A percentile compares a stretch with the other conserved stretches of the same genome.
Evolutionary conservation across 139 green algal genomes (phyloP).

Genomic region (Parachlorella kessleri): DNA sequence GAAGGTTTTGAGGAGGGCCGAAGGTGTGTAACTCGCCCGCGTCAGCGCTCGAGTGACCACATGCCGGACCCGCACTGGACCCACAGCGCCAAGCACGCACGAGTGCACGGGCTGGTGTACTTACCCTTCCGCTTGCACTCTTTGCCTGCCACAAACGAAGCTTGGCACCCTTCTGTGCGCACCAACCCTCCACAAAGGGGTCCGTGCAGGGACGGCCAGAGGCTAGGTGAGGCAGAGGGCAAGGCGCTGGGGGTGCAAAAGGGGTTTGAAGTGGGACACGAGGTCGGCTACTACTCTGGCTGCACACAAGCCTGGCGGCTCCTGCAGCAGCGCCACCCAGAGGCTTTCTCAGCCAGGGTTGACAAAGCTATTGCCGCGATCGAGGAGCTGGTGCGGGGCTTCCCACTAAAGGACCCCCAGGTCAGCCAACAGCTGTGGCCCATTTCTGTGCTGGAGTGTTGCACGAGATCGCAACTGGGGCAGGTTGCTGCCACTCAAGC

Average conservation of each 20-base stretch:
- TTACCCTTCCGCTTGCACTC: not conserved
- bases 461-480: not conserved
- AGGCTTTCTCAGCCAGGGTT: conserved; percentile 28
- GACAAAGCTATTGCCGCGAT: conserved; percentile 51
- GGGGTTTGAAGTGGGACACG: conserved; percentile 75
- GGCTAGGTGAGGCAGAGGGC: conserved; percentile 55
- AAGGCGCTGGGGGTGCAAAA: conserved; percentile 71
- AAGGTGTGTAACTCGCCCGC: too few species aligned
- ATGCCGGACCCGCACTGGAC: too few species aligned
- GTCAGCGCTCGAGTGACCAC: too few species aligned
- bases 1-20: conserved; percentile 47
- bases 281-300: conserved; percentile 77
- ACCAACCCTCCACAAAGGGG: too few species aligned
- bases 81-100: too few species aligned
- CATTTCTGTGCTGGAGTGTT: too few species aligned
- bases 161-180: too few species aligned
- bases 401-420: conserved; percentile 61
- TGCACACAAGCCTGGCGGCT: conserved; percentile 22
- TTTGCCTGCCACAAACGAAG: too few species aligned
- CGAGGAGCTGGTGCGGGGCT: conserved; percentile 48
- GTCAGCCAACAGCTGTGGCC: too few species aligned
- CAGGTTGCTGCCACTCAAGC: not conserved
- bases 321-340: not conserved
- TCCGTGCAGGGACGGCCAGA: conserved; percentile 52
- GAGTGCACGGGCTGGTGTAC: too few species aligned